Evolutionary conservation across 345 rosid genomes (phyloP).

Genomic region (Orychophragmus violaceus): DNA sequence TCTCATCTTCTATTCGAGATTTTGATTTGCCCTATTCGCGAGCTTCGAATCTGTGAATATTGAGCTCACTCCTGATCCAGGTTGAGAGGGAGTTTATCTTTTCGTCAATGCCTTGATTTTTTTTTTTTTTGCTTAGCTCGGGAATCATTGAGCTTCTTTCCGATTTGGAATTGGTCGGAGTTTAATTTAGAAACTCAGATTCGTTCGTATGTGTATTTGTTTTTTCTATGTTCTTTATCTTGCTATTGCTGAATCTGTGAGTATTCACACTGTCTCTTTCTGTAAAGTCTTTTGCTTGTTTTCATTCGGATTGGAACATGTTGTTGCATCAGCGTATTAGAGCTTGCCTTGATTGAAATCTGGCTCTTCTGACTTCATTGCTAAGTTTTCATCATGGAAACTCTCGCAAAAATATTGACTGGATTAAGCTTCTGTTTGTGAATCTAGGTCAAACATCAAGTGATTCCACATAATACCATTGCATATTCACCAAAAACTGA

Average conservation of each 20-base stretch:
- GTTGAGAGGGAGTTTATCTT: neutral
- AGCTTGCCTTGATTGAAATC: neutral
- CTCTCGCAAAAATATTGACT: neutral
- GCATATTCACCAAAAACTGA: neutral
- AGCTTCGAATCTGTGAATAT: constrained; percentile 10
- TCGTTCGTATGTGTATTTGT: neutral
- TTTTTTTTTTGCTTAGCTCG: constrained; percentile 1
- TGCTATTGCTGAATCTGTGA: neutral
- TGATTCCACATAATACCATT: neutral
- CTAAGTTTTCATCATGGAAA: neutral
- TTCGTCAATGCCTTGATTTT: neutral
- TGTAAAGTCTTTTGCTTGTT: neutral
- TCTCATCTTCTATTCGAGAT: neutral
- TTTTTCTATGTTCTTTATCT: neutral
- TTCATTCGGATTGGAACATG: neutral
- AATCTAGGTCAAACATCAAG: constrained; percentile 12
- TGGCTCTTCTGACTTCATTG: neutral
- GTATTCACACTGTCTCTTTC: neutral
- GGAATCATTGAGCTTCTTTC: neutral
- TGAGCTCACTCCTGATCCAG: constrained; percentile 15
- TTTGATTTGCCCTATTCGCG: neutral
- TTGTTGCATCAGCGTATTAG: neutral
- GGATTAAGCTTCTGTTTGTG: constrained; percentile 19
- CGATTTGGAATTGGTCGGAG: neutral
- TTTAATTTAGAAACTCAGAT: constrained; percentile 13